phyloP scores from a whole-genome alignment of 306 rosid species.

The Inga laurina region DNA sequence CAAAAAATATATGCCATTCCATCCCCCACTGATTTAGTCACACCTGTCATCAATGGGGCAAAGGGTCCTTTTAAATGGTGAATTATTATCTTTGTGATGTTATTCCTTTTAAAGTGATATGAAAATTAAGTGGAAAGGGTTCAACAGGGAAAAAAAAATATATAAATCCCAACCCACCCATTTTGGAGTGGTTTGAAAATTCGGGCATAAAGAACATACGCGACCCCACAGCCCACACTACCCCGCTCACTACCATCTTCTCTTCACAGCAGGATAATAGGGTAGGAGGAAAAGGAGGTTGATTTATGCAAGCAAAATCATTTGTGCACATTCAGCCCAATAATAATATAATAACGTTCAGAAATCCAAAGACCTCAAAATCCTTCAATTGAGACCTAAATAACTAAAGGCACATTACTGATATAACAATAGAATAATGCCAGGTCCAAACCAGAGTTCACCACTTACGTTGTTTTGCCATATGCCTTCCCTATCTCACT shows the following conservation, averaged over 20 bases:
- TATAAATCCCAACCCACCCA: no score
- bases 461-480: conserved; percentile 64
- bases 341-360: background rate
- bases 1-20: background rate
- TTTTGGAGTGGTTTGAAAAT: no score
- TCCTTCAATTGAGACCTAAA: background rate
- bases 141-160: background rate
- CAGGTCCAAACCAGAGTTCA: background rate
- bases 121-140: background rate
- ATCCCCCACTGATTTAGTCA: background rate
- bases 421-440: background rate
- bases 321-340: background rate
- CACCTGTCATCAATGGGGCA: background rate
- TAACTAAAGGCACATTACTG: background rate
- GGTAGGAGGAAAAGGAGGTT: background rate
- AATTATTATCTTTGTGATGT: background rate
- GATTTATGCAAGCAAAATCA: background rate
- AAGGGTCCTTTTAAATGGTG: background rate
- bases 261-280: background rate
- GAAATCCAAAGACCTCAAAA: background rate
- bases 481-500: conserved; percentile 82
- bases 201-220: no score
- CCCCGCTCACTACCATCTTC: no score
- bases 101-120: background rate
- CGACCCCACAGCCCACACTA: no score